Conservation (phyloP, 441 rosid genomes). For the Erysimum pusillum region DNA sequence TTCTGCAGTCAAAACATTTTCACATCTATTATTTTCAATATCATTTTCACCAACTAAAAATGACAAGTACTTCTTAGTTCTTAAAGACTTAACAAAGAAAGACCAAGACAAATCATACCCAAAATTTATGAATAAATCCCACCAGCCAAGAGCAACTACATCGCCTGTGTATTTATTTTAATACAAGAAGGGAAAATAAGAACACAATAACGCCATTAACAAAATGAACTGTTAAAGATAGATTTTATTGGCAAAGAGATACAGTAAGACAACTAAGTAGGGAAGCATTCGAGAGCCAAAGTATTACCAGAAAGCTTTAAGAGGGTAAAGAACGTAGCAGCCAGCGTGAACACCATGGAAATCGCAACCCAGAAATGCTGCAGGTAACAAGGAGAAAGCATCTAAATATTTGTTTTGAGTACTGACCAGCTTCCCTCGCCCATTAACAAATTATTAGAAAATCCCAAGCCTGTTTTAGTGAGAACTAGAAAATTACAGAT, state of each 20-base stretch:
- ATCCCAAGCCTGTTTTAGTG: conserved; percentile 27
- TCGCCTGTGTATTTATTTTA: conserved; percentile 61
- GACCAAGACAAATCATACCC: conserved; percentile 59
- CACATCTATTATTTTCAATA: conserved; percentile 32
- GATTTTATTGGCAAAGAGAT: conserved; percentile 6
- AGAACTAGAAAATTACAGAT: conserved; percentile 19
- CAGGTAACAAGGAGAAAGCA: conserved; percentile 36
- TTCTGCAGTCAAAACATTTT: conserved; percentile 56
- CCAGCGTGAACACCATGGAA: conserved; percentile 94
- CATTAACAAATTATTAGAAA: conserved; percentile 23
- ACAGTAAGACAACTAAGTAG: conserved; percentile 11
- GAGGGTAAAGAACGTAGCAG: conserved; percentile 89
- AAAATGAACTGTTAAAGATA: not conserved
- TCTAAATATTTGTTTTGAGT: conserved; percentile 18
- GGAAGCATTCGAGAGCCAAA: conserved; percentile 11
- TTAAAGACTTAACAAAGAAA: conserved; percentile 28
- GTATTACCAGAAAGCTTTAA: conserved; percentile 87
- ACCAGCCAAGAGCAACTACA: conserved; percentile 90
- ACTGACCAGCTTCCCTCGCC: conserved; percentile 13
- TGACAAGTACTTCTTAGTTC: not conserved
- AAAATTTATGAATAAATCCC: conserved; percentile 96
- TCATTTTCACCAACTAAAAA: conserved; percentile 21
- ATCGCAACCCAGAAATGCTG: conserved; percentile 99
- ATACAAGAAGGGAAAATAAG: conserved; percentile 27
- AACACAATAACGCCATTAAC: conserved; percentile 17